A percentile compares a stretch with the other conserved stretches of the same genome.
These are phyloP conservation scores for Diaporthe sp. DNA, from an alignment of 2,329 filamentous ascomycete genomes.

Conservation along the genomic window DNA sequence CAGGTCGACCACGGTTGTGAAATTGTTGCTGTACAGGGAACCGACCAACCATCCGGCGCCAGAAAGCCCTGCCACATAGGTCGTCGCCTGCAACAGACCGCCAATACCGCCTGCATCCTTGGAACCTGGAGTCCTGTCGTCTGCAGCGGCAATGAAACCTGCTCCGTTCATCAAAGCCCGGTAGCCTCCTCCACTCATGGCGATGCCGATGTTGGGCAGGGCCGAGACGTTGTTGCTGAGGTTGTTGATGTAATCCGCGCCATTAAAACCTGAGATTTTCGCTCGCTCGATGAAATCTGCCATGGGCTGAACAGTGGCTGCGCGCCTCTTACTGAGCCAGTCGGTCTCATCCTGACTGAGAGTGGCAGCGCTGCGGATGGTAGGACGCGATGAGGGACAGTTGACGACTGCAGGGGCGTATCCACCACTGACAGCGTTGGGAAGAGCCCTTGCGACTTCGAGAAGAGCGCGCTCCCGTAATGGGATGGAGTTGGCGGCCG, in stretches of 20 bases:
- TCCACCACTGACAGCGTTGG: constrained; percentile 63
- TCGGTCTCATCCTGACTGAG: constrained; percentile 79
- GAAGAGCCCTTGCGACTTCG: constrained; percentile 50
- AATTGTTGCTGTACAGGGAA: constrained; percentile 89
- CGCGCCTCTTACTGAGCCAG: constrained; percentile 81
- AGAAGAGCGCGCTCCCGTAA: constrained; percentile 23
- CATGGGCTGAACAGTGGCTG: constrained; percentile 82
- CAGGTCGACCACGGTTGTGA: constrained; percentile 75
- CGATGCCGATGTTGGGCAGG: constrained; percentile 76
- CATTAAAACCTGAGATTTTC: constrained; percentile 84
- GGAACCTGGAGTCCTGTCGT: constrained; percentile 76
- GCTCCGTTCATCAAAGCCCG: constrained; percentile 88
- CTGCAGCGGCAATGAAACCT: constrained; percentile 84
- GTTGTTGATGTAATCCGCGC: constrained; percentile 77
- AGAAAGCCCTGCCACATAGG: constrained; percentile 85
- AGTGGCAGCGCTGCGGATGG: constrained; percentile 72
- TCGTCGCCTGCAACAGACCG: constrained; percentile 84
- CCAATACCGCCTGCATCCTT: constrained; percentile 78
- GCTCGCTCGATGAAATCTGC: constrained; percentile 78
- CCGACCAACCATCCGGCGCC: constrained; percentile 89
- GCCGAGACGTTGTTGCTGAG: constrained; percentile 72
- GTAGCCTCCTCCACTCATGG: constrained; percentile 88
- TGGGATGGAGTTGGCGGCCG: constrained; percentile 21
- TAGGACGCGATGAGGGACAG: constrained; percentile 79
- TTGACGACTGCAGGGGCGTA: constrained; percentile 79